These are phyloP conservation scores for Cicer cuneatum DNA, from an alignment of 306 rosid genomes.

Conservation along the genomic window DNA sequence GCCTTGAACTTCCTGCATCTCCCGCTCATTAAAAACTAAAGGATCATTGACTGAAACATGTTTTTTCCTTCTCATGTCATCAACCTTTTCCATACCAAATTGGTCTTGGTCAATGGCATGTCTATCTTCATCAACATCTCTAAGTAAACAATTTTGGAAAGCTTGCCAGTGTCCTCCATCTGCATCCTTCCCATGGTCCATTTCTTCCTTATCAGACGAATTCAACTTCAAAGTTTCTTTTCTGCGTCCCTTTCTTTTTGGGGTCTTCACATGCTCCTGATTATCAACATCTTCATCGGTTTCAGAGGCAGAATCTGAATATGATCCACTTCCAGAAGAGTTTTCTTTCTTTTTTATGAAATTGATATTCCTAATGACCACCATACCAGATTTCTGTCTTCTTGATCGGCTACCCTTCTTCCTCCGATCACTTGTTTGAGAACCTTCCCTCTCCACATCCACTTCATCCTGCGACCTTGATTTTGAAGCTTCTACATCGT, in stretches of 20 bases:
- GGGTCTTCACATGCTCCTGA: conserved; percentile 54
- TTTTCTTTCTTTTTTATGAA: conserved; percentile 76
- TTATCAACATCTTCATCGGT: conserved; percentile 62
- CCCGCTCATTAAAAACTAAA: conserved; percentile 60
- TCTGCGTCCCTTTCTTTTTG: conserved; percentile 57
- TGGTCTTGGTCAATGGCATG: conserved; percentile 65
- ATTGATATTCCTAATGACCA: conserved; percentile 90
- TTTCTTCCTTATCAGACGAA: conserved; percentile 58
- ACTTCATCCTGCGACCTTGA: conserved; percentile 62
- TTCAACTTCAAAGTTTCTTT: conserved; percentile 53
- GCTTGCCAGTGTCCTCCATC: conserved; percentile 91
- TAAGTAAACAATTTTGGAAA: conserved; percentile 84
- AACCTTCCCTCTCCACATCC: conserved; percentile 63
- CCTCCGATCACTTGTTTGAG: conserved; percentile 53
- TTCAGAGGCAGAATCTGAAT: conserved; percentile 68
- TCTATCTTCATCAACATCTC: conserved; percentile 83
- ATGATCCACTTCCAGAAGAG: conserved; percentile 71
- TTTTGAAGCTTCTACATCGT: conserved; percentile 62
- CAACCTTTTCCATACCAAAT: conserved; percentile 61
- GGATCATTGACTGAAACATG: conserved; percentile 67
- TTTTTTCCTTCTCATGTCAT: conserved; percentile 54
- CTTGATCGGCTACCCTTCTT: conserved; percentile 72
- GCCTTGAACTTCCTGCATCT: conserved; percentile 57
- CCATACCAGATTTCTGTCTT: conserved; percentile 74
- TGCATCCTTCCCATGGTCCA: conserved; percentile 54